Percentiles rank a stretch among this genome's conserved stretches.
Evolutionary conservation across 1,284 basidiomycete genomes (phyloP).

Genomic region (Puccinia hordei): DNA sequence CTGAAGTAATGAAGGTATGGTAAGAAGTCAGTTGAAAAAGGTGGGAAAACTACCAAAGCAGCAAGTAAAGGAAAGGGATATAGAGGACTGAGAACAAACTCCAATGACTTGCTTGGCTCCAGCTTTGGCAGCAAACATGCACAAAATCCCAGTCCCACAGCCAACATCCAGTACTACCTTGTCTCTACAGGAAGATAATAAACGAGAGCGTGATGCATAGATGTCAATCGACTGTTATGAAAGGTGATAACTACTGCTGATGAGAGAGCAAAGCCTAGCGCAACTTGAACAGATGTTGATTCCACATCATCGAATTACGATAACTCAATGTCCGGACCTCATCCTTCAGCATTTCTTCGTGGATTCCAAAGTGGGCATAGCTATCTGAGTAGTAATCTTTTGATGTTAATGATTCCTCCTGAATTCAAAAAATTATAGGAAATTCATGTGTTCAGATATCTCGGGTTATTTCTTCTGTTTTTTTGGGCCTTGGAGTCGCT

Average conservation of each 20-base stretch:
- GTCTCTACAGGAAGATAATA: slow-evolving; percentile 60
- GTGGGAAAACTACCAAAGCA: not conserved
- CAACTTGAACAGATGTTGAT: slow-evolving; percentile 85
- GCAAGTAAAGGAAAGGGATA: not conserved
- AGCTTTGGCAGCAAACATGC: slow-evolving; percentile 98
- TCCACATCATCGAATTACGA: slow-evolving; percentile 90
- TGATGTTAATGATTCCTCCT: slow-evolving; percentile 24
- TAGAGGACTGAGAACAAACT: slow-evolving; percentile 63
- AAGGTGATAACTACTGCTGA: not conserved
- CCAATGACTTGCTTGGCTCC: slow-evolving; percentile 88
- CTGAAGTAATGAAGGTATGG: slow-evolving; percentile 61
- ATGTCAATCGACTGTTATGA: not conserved
- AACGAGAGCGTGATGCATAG: too few relatives aligned
- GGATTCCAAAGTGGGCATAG: slow-evolving; percentile 94
- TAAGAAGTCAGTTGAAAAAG: not conserved
- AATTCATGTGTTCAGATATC: not conserved
- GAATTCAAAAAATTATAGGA: not conserved
- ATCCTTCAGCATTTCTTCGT: slow-evolving; percentile 99
- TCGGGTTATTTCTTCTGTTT: not conserved
- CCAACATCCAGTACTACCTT: slow-evolving; percentile 97
- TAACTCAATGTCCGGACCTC: slow-evolving; percentile 92
- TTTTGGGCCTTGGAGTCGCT: too few relatives aligned
- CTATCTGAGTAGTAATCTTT: slow-evolving; percentile 64
- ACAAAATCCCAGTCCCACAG: slow-evolving; percentile 96
- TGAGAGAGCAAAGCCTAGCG: not conserved